Evolutionary conservation across 2,329 filamentous ascomycete species (phyloP), one percentile per base, ranked within the genome.

Genomic region (Clonostachys rosea): DNA sequence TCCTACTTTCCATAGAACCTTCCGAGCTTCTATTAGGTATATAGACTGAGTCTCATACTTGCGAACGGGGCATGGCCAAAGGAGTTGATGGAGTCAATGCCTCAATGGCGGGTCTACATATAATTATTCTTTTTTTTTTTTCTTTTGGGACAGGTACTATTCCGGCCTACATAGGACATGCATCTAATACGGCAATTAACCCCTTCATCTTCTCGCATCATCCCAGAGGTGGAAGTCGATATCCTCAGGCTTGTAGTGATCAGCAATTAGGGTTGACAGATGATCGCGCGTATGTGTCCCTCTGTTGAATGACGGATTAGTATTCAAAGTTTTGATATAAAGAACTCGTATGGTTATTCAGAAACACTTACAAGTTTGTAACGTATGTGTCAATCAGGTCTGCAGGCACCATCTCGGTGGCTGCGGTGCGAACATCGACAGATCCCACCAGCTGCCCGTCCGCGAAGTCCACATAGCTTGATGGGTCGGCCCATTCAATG

Each of bases 401-500:
- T 0, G 87, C 81, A 9, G 87, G 83, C 14, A 96, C 83, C 60
- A 91, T 89, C 63, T 96, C 91, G 45, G 86, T 91, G 17, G 91
- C 69, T 11, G 89, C 89, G 58, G 87, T 91, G 53, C 85, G 82
- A 10, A 95, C 81, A 56, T 89, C 85, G 43, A 94, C 79, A 51
- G 42, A 89, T 84, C 44, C 30, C 11, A 95, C 84, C 56, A 96
- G 78, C 37, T 83, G 76, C 6, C 89, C 91, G 52, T 96, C 86
- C 17, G 88, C 81, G 61, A 89, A 96, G 37, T 76, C 78, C 40
- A 94, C 81, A 48, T 90, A 85, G 54, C 80, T 86, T 46, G 86
- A 84, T 2, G 91, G 83, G 62, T 91, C 84, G 14, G 90, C 92
- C 70, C 90, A 90, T 68, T 96, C 92, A 49, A 96, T 87, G 50